Base-by-base conservation (phyloP, 345 rosid species). In the Adansonia digitata region DNA sequence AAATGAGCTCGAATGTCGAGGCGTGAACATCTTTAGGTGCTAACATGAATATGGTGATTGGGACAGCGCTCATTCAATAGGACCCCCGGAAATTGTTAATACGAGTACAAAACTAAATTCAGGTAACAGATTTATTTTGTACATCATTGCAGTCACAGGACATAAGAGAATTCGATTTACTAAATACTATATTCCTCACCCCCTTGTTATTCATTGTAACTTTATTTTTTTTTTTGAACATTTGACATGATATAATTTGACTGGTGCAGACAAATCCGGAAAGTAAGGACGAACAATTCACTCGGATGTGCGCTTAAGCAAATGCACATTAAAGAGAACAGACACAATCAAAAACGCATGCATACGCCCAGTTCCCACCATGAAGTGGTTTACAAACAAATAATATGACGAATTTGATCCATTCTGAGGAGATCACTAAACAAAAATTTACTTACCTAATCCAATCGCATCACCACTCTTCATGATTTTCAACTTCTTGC, bases 401-500 rank as follows among this genome's bases (percentile, higher is more conserved):
- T 11, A 65, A 22, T 11, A 40, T 1, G 9, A 64, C 40, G 48
- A 39, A 31, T n/a, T n/a, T 10, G 48, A 39, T 63, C 46, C 34
- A 42, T 20, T 20, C 29, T 22, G 10, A 26, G 40, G 31, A 42
- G 11, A 14, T 56, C 24, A 20, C 11, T 42, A 34, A 76, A 74
- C 10, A 26, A 34, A 73, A 9, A 22, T 10, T 9, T 22, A 75
- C 84, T 15, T 37, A 90, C 98, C 97, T 81, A 94, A 90, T 24
- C 98, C 98, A 73, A 94, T 94, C 22, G 97, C 92, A 87, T 94
- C 97, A 60, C 95, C 83, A 45, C 98, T 85, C 80, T 94, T 94
- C 97, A 94, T 94, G 76, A 91, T 94, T 87, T 94, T 94, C 75
- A 94, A 82, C 82, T 85, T 88, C 83, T 83, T 82, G 86, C 98